Evolutionary conservation across 2,329 filamentous ascomycete species (phyloP).

Genomic region (Bipolaris victoriae): DNA sequence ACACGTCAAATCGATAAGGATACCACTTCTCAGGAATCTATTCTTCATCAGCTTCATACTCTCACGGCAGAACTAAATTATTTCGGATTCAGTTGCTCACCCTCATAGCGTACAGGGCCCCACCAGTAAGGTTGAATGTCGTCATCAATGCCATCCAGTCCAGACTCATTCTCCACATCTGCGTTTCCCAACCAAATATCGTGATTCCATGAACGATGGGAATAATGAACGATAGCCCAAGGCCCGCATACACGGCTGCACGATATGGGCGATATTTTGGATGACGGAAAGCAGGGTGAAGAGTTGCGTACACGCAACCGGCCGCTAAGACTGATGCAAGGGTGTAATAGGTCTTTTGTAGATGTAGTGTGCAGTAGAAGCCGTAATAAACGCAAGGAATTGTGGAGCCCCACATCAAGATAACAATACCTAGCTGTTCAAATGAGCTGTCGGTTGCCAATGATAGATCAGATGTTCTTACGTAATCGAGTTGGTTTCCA

Average conservation of each 20-base stretch:
- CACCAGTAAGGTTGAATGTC: constrained; percentile 13
- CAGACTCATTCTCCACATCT: constrained; percentile 24
- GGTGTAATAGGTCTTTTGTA: constrained; percentile 3
- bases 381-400: constrained; percentile 6
- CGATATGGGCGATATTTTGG: neutral
- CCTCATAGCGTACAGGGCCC: neutral
- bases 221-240: constrained; percentile 2
- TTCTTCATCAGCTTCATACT: neutral
- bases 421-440: neutral
- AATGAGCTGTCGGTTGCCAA: neutral
- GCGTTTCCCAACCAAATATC: constrained; percentile 22
- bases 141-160: constrained; percentile 28
- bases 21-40: constrained; percentile 55
- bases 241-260: constrained; percentile 2
- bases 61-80: neutral
- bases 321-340: neutral
- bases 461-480: neutral
- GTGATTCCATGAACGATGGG: constrained; percentile 6
- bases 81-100: neutral
- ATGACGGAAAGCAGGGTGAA: constrained; percentile 2
- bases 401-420: constrained; percentile 4
- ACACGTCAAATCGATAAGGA: constrained; percentile 54
- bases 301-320: constrained; percentile 4
- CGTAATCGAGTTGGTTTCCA: constrained; percentile 6
- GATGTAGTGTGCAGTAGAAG: neutral